phyloP scores from a whole-genome alignment of 192 early-diverging fungal genomes.

The Backusella liffmaniae region DNA sequence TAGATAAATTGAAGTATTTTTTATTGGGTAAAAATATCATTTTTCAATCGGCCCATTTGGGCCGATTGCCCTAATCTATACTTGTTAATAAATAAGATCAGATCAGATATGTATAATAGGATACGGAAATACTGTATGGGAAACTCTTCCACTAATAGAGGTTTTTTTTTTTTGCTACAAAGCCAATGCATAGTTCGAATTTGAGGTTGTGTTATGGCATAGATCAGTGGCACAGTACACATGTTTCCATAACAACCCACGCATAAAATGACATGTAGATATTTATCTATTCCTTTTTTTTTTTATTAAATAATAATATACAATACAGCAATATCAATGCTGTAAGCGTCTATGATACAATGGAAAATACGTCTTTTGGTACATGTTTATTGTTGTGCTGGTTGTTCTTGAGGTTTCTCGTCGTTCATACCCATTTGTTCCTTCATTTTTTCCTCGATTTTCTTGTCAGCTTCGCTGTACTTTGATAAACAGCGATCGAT shows the following conservation, averaged over 20 bases:
- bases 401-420: neutral
- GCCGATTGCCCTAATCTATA: too few relatives aligned
- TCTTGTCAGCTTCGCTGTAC: constrained; percentile 83
- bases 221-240: too few relatives aligned
- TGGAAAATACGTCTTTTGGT: neutral
- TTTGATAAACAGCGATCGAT: constrained; percentile 88
- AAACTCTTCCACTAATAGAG: too few relatives aligned
- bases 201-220: too few relatives aligned
- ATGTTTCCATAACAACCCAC: neutral
- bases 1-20: too few relatives aligned
- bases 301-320: neutral
- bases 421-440: constrained; percentile 35
- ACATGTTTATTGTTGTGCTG: constrained; percentile 4
- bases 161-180: too few relatives aligned
- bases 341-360: neutral
- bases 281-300: neutral
- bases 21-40: too few relatives aligned
- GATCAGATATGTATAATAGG: too few relatives aligned
- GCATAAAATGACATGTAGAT: neutral
- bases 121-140: too few relatives aligned
- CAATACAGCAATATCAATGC: neutral
- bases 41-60: too few relatives aligned
- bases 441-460: constrained; percentile 77
- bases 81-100: too few relatives aligned
- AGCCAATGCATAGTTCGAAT: too few relatives aligned